Evolutionary conservation across 2,329 filamentous ascomycete species (phyloP).

Genomic region (Beauveria caledonica): DNA sequence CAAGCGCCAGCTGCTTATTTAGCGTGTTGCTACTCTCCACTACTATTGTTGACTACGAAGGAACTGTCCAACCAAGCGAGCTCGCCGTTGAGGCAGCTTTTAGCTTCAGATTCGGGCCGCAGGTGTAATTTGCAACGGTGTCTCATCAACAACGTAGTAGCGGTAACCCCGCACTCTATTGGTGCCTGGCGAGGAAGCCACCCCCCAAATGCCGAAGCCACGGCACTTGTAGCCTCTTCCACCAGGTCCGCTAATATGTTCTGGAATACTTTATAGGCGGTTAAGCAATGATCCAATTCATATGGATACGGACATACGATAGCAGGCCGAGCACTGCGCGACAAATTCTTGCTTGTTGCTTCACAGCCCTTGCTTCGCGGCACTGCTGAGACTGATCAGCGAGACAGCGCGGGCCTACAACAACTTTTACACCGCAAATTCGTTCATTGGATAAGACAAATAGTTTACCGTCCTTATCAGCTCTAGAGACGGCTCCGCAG

Average conservation of each 20-base stretch:
- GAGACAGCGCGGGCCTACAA: too few relatives aligned
- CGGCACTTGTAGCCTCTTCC: background rate
- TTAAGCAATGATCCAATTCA: too few relatives aligned
- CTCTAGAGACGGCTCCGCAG: background rate
- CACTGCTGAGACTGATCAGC: too few relatives aligned
- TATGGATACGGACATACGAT: too few relatives aligned
- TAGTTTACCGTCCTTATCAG: background rate
- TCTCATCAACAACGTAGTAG: background rate
- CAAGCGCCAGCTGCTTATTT: constrained; percentile 6
- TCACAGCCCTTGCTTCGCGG: too few relatives aligned
- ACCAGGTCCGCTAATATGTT: background rate
- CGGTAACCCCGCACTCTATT: background rate
- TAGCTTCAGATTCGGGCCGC: background rate
- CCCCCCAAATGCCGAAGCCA: background rate
- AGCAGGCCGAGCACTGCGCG: too few relatives aligned
- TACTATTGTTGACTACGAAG: background rate
- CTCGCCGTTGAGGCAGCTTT: background rate
- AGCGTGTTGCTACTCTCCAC: constrained; percentile 1
- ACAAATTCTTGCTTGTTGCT: too few relatives aligned
- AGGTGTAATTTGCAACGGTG: background rate
- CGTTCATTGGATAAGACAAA: too few relatives aligned
- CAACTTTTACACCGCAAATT: too few relatives aligned
- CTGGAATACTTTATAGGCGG: background rate
- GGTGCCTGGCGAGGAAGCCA: background rate
- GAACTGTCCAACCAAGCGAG: background rate